A percentile compares a stretch with the other conserved stretches of the same genome.
Conservation (phyloP, 768 basidiomycete genomes). For the Boletus fagicola region DNA sequence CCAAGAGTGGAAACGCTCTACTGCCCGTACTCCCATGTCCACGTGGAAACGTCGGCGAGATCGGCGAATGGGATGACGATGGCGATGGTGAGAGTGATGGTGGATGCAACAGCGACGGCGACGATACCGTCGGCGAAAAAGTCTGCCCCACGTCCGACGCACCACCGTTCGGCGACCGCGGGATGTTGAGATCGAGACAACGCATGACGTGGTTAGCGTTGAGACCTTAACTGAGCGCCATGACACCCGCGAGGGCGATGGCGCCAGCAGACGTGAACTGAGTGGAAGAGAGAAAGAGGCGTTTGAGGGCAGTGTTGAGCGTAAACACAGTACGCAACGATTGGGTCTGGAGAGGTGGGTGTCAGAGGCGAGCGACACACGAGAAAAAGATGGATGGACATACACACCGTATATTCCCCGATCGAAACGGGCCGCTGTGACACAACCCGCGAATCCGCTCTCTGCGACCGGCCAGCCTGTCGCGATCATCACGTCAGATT, state of each 20-base stretch:
- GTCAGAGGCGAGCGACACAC: not conserved
- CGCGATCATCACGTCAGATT: constrained; percentile 68
- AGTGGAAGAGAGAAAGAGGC: constrained; percentile 87
- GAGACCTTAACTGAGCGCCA: constrained; percentile 86
- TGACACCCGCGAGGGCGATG: constrained; percentile 89
- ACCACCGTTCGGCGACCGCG: constrained; percentile 40
- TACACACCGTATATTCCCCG: constrained; percentile 84
- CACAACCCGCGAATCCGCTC: constrained; percentile 36
- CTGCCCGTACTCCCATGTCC: not conserved
- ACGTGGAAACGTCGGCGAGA: constrained; percentile 15
- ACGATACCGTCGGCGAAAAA: constrained; percentile 27
- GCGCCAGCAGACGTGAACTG: constrained; percentile 78
- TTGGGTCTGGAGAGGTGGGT: constrained; percentile 52
- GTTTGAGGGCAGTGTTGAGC: constrained; percentile 85
- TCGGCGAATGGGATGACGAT: not conserved
- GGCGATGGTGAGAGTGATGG: constrained; percentile 10
- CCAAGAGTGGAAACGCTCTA: constrained; percentile 12
- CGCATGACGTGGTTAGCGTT: constrained; percentile 84
- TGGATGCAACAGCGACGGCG: not conserved
- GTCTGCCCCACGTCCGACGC: not conserved
- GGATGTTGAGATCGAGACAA: constrained; percentile 91
- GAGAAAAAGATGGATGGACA: constrained; percentile 34
- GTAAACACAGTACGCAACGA: constrained; percentile 92
- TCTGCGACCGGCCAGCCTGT: constrained; percentile 47
- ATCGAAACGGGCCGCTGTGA: constrained; percentile 41